Percentiles rank a stretch among this genome's conserved stretches.
Conservation (phyloP, 2,329 filamentous ascomycete species). For the Scedosporium apiospermum region DNA sequence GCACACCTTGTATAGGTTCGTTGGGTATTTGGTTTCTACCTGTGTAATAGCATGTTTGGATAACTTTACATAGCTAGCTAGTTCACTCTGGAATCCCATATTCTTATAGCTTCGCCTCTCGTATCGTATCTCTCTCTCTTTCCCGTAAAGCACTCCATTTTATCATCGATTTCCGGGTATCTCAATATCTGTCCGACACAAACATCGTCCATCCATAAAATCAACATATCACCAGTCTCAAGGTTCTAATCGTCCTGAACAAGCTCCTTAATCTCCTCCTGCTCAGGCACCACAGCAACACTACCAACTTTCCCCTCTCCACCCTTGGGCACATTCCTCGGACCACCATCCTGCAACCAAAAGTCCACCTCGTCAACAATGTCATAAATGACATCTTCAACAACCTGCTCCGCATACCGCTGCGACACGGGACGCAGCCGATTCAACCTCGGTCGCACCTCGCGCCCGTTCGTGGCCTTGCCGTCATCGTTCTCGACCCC, state of each 20-base stretch:
- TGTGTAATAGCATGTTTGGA: no score
- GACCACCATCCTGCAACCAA: constrained; percentile 61
- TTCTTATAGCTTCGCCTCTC: no score
- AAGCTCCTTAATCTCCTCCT: constrained; percentile 55
- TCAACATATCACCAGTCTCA: neutral
- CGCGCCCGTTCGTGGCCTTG: constrained; percentile 15
- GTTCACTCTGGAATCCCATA: no score
- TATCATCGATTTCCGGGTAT: constrained; percentile 1
- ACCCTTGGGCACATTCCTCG: constrained; percentile 35
- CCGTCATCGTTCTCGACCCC: constrained; percentile 29
- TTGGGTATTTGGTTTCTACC: no score
- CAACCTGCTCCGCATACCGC: constrained; percentile 85
- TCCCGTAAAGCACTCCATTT: neutral
- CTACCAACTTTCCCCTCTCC: constrained; percentile 34
- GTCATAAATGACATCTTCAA: constrained; percentile 88
- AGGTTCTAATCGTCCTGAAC: constrained; percentile 47
- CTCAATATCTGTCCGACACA: neutral
- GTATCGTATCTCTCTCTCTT: no score
- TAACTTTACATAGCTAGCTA: no score
- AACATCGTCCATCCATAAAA: neutral
- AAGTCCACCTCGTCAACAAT: constrained; percentile 91
- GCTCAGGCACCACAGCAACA: constrained; percentile 31
- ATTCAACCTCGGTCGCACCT: constrained; percentile 16
- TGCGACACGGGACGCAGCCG: constrained; percentile 53
- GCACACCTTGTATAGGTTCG: no score